Evolutionary conservation across 2,329 filamentous ascomycete species (phyloP).

Genomic region (Sordariomycetes sp.): DNA sequence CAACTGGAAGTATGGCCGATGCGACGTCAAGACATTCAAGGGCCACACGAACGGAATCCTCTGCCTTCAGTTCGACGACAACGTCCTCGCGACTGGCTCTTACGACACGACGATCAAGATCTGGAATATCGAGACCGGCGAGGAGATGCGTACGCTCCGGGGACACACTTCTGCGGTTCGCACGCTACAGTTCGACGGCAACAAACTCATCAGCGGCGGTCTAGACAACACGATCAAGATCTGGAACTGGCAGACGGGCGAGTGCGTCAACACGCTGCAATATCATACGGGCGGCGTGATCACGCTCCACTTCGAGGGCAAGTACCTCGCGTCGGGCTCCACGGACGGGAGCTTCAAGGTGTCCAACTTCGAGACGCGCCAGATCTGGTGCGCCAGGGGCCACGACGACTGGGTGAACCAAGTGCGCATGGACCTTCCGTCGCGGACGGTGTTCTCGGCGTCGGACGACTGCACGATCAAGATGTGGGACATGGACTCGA

Average conservation of each 20-base stretch:
- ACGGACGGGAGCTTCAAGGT: conserved; percentile 85
- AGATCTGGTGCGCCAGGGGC: conserved; percentile 68
- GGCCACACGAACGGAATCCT: conserved; percentile 70
- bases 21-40: conserved; percentile 70
- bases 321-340: conserved; percentile 78
- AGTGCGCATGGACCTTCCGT: conserved; percentile 75
- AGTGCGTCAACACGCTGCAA: conserved; percentile 70
- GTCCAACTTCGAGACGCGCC: conserved; percentile 81
- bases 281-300: conserved; percentile 78
- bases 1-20: conserved; percentile 95
- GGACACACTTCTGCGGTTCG: conserved; percentile 80
- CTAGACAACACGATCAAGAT: conserved; percentile 81
- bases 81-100: conserved; percentile 83
- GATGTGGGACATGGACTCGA: conserved; percentile 85
- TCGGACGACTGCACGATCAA: conserved; percentile 89
- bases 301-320: conserved; percentile 75
- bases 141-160: conserved; percentile 72
- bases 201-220: conserved; percentile 81
- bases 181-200: conserved; percentile 86
- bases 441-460: conserved; percentile 80
- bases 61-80: conserved; percentile 60
- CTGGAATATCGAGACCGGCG: conserved; percentile 84
- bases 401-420: conserved; percentile 95
- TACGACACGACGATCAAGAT: conserved; percentile 95
- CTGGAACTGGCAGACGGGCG: conserved; percentile 94